phyloP scores from a whole-genome alignment of 768 basidiomycete species.

The Naganishia kalamii region DNA sequence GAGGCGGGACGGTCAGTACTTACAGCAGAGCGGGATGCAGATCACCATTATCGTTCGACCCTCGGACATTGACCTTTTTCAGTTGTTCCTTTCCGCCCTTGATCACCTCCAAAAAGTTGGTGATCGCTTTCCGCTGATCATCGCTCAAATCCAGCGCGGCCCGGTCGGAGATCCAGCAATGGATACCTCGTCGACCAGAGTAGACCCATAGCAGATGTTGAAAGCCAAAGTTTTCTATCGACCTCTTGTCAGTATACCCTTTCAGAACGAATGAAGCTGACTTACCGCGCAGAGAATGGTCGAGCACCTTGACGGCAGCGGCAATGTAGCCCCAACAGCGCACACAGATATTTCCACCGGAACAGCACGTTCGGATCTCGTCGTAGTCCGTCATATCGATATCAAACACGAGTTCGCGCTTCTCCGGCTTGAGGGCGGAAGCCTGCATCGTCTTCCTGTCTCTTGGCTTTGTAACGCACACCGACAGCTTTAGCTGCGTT shows the following conservation, averaged over 20 bases:
- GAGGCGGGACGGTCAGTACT: constrained; percentile 34
- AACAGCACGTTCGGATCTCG: constrained; percentile 87
- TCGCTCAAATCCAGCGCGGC: constrained; percentile 85
- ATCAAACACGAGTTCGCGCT: constrained; percentile 95
- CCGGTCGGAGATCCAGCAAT: constrained; percentile 90
- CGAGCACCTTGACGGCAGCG: constrained; percentile 80
- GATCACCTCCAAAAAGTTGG: constrained; percentile 78
- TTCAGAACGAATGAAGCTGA: not conserved
- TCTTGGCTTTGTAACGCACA: constrained; percentile 58
- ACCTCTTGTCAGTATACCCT: not conserved
- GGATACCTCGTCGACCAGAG: constrained; percentile 95
- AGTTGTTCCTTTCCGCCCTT: constrained; percentile 71
- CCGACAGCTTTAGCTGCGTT: not conserved
- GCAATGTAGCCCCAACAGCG: constrained; percentile 94
- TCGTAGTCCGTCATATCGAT: constrained; percentile 99
- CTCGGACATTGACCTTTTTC: constrained; percentile 73
- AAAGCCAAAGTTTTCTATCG: constrained; percentile 76
- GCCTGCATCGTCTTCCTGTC: constrained; percentile 78
- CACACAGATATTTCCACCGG: constrained; percentile 79
- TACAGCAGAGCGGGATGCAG: constrained; percentile 73
- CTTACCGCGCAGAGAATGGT: constrained; percentile 61
- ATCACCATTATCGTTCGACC: constrained; percentile 40
- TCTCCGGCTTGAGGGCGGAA: constrained; percentile 62
- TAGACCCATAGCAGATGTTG: constrained; percentile 92
- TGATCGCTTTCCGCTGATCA: constrained; percentile 77